phyloP scores from a whole-genome alignment of 805 yeast species.

The Monosporozyma aerobia region DNA sequence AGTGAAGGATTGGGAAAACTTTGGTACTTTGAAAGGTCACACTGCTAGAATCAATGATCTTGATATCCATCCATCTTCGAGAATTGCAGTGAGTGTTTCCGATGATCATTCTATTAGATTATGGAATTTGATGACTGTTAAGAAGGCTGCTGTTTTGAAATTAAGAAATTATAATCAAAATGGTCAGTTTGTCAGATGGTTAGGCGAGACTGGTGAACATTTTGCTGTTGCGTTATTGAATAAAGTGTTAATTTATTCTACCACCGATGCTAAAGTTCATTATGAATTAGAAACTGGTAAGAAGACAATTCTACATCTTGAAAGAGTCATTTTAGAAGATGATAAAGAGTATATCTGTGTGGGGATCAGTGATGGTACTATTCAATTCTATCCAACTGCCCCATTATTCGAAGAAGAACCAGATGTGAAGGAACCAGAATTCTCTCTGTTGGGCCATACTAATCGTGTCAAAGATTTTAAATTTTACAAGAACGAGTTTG shows the following conservation, averaged over 20 bases:
- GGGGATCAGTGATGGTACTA: slow-evolving; percentile 65
- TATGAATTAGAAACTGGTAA: slow-evolving; percentile 41
- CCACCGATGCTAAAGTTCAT: slow-evolving; percentile 51
- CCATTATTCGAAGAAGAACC: slow-evolving; percentile 24
- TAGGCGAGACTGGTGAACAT: slow-evolving; percentile 48
- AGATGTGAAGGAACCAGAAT: slow-evolving; percentile 36
- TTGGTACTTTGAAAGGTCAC: slow-evolving; percentile 86
- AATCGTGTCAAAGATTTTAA: slow-evolving; percentile 75
- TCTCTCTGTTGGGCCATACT: slow-evolving; percentile 69
- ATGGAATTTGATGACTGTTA: slow-evolving; percentile 96
- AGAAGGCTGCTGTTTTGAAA: slow-evolving; percentile 80
- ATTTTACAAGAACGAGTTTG: slow-evolving; percentile 37
- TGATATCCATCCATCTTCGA: slow-evolving; percentile 82
- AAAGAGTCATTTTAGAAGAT: slow-evolving; percentile 32
- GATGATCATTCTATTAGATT: slow-evolving; percentile 74
- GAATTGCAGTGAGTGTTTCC: slow-evolving; percentile 84
- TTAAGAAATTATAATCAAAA: slow-evolving; percentile 59
- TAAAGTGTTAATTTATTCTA: slow-evolving; percentile 55
- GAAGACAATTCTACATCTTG: slow-evolving; percentile 59
- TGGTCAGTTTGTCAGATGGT: slow-evolving; percentile 62
- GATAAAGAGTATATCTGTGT: slow-evolving; percentile 53
- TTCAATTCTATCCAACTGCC: slow-evolving; percentile 45
- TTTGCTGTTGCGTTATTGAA: slow-evolving; percentile 69
- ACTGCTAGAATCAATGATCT: slow-evolving; percentile 73
- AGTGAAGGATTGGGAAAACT: slow-evolving; percentile 92